A percentile compares a stretch with the other conserved stretches of the same genome.
These are phyloP conservation scores for Syncephalastrum contaminatum DNA, from an alignment of 371 early-diverging fungal genomes.

Conservation along the genomic window DNA sequence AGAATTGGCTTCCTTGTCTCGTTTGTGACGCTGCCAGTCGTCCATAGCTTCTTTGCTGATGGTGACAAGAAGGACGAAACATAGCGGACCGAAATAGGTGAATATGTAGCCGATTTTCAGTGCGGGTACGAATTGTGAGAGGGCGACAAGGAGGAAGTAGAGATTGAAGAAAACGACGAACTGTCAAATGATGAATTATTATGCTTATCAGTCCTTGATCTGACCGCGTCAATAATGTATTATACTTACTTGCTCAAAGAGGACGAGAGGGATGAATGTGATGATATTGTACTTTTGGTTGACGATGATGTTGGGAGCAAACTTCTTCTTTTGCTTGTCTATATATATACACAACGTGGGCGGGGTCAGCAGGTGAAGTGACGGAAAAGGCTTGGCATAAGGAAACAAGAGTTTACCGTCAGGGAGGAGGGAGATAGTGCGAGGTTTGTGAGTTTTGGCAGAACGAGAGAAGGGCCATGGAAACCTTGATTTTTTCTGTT, in stretches of 20 bases:
- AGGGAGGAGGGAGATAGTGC: conserved; percentile 31
- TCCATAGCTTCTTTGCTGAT: conserved; percentile 97
- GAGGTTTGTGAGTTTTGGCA: conserved; percentile 23
- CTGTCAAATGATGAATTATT: conserved; percentile 32
- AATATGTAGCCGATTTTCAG: conserved; percentile 89
- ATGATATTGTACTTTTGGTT: conserved; percentile 97
- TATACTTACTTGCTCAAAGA: conserved; percentile 84
- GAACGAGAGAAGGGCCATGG: conserved; percentile 20
- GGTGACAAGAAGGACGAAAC: conserved; percentile 92
- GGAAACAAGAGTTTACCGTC: conserved; percentile 19
- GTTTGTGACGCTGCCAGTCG: conserved; percentile 87
- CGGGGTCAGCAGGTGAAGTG: too few species aligned
- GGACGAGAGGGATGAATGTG: conserved; percentile 89
- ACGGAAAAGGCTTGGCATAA: too few species aligned
- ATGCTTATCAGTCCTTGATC: background rate
- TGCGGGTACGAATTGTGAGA: conserved; percentile 92
- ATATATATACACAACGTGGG: background rate
- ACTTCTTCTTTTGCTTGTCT: conserved; percentile 61
- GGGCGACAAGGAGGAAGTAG: conserved; percentile 94
- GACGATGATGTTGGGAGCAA: conserved; percentile 84
- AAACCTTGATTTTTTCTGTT: conserved; percentile 10
- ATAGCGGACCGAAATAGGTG: conserved; percentile 94
- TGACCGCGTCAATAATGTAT: too few species aligned
- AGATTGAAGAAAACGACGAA: conserved; percentile 97
- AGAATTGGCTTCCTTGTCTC: conserved; percentile 95